A percentile compares a stretch with the other conserved stretches of the same genome.
phyloP scores from a whole-genome alignment of 2,329 filamentous ascomycete genomes.

The Fusarium napiforme region DNA sequence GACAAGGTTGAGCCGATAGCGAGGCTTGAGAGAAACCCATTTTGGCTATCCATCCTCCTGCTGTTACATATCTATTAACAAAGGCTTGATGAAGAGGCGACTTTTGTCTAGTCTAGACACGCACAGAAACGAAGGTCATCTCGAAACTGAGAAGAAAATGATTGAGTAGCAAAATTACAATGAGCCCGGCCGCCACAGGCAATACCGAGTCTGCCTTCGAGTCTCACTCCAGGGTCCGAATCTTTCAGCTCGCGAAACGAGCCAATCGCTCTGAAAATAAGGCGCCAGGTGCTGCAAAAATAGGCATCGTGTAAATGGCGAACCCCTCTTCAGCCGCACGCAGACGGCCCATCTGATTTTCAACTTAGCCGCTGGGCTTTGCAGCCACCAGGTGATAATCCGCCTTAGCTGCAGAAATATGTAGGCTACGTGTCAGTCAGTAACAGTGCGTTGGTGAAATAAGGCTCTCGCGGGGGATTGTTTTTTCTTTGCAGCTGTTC shows the following conservation, averaged over 20 bases:
- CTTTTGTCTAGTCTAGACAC: not conserved
- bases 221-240: not conserved
- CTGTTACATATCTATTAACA: not conserved
- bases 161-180: not conserved
- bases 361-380: not conserved
- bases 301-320: not conserved
- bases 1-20: not conserved
- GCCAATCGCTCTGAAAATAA: not conserved
- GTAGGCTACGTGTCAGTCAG: not conserved
- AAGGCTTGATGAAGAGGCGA: too few relatives aligned
- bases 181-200: not conserved
- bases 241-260: not conserved
- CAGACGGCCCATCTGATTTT: not conserved
- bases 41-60: not conserved
- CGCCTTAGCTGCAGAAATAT: not conserved
- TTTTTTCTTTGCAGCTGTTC: not conserved
- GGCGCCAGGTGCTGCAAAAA: not conserved
- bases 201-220: not conserved
- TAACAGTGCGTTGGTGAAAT: not conserved
- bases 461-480: not conserved
- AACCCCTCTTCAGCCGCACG: not conserved
- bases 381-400: not conserved
- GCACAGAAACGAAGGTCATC: not conserved
- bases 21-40: not conserved
- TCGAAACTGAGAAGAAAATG: not conserved